phyloP scores from a whole-genome alignment of 139 green algal genomes.

The Pedinophyceae sp. region DNA sequence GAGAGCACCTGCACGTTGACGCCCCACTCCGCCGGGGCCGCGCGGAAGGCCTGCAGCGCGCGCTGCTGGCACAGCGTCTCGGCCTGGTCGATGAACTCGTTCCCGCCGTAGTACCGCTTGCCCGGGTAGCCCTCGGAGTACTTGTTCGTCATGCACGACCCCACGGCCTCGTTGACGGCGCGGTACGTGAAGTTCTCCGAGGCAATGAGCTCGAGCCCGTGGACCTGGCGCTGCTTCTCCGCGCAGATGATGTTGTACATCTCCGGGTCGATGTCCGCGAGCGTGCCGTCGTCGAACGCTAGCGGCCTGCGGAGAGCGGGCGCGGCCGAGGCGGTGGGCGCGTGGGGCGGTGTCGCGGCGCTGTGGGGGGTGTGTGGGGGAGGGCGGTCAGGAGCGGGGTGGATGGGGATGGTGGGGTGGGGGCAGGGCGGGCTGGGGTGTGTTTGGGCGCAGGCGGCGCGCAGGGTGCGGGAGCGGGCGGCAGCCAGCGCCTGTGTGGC shows the following conservation, averaged over 20 bases:
- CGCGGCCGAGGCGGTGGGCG: too few relatives aligned
- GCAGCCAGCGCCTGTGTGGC: too few relatives aligned
- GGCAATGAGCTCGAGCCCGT: slow-evolving; percentile 94
- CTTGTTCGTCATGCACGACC: slow-evolving; percentile 95
- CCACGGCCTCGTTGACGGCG: slow-evolving; percentile 86
- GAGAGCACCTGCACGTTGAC: slow-evolving; percentile 82
- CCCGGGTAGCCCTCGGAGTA: slow-evolving; percentile 90
- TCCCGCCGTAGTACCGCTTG: slow-evolving; percentile 92
- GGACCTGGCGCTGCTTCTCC: slow-evolving; percentile 9
- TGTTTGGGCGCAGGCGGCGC: too few relatives aligned
- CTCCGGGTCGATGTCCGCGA: background rate
- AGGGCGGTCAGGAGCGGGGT: too few relatives aligned
- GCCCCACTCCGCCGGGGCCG: slow-evolving; percentile 46
- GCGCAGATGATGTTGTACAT: background rate
- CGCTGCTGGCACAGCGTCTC: slow-evolving; percentile 53
- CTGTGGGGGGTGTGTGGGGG: too few relatives aligned
- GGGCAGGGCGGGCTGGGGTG: too few relatives aligned
- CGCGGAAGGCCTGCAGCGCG: slow-evolving; percentile 53
- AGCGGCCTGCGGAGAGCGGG: too few relatives aligned
- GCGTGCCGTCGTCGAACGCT: background rate
- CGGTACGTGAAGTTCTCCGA: slow-evolving; percentile 91
- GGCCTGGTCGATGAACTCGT: slow-evolving; percentile 80
- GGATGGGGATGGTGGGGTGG: too few relatives aligned
- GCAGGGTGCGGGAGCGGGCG: too few relatives aligned
- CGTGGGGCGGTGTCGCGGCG: too few relatives aligned